phyloP scores from a whole-genome alignment of 2,329 filamentous ascomycete genomes.

The Fusarium duplospermum region DNA sequence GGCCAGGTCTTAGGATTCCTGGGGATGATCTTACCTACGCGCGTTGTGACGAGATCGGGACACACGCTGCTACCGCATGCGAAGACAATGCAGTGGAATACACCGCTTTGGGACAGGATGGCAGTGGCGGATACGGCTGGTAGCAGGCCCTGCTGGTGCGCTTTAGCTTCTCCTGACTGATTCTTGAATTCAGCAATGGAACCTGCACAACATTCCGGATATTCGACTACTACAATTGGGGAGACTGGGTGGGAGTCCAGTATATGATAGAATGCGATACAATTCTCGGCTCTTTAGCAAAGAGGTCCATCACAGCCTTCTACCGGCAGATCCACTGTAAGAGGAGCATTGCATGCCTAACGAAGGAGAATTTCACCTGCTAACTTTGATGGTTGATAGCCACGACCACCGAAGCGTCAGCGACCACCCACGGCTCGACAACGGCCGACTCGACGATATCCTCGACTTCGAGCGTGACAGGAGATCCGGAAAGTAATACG shows the following conservation, averaged over 20 bases:
- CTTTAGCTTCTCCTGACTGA: not conserved
- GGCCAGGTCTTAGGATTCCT: not conserved
- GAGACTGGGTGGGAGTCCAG: no score
- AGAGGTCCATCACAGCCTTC: fast-evolving
- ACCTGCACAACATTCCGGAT: not conserved
- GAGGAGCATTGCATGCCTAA: not conserved
- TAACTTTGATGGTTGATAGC: not conserved
- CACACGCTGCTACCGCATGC: no score
- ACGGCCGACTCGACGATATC: not conserved
- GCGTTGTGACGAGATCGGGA: not conserved
- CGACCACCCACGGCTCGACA: not conserved
- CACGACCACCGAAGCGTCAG: not conserved
- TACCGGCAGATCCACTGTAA: not conserved
- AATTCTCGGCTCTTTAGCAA: not conserved
- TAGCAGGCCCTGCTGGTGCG: not conserved
- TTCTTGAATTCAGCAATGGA: not conserved
- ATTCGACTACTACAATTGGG: not conserved
- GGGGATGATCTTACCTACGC: not conserved
- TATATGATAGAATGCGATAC: not conserved
- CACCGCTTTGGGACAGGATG: not conserved
- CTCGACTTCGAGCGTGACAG: not conserved
- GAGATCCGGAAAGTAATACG: not conserved
- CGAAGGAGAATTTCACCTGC: not conserved
- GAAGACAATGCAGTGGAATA: no score
- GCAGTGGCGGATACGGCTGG: not conserved